Evolutionary conservation across 2,329 filamentous ascomycete species (phyloP), one percentile per base, ranked within the genome.

Genomic region (Colletotrichum sp.): DNA sequence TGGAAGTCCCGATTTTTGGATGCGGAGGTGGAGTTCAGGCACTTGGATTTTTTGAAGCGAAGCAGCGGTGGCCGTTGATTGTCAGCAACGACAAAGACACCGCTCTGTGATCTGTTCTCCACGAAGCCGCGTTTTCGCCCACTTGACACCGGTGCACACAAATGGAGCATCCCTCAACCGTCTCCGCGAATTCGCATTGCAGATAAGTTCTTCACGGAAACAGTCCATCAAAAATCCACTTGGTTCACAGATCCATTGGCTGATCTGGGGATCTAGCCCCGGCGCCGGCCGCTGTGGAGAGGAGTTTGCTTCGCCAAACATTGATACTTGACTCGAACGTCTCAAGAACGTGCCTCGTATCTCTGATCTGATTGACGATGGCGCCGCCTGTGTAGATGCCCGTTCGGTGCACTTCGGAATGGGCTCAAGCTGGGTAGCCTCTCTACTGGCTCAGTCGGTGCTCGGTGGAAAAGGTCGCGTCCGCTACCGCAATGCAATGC

Each of bases 1-100:
- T 21, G 38, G 30, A 38, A 4, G 69, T 21, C 34, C 69, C 73
- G 48, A 43, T 52, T 58, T 63, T 58, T 38, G 21, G 14, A 36
- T n/a, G 69, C 73, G 67, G 67, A 69, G 67, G 67, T 69, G 67
- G 67, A 67, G n/a, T 52, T 52, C 43, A 52, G 43, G 43, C 43
- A 52, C 43, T 52, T 13, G n/a, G n/a, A n/a, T 1, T 52, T 52
- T n/a, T 52, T 24, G 21, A 16, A 21, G 21, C 32, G 6, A 72
- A 38, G 28, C 43, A 21, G 43, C 43, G 43, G 43, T 52, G 43
- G 43, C 43, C 43, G 43, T 13, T 52, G n/a, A 52, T 52, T 52
- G 43, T 52, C 43, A 52, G 43, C 48, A 36, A 38, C 64, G 18
- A 30, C 21, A 26, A 32, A 21, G 38, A 58, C n/a, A 48, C 55